phyloP scores from a whole-genome alignment of 108 stramenopile genomes.

The Pseudonitzschia pungens region DNA sequence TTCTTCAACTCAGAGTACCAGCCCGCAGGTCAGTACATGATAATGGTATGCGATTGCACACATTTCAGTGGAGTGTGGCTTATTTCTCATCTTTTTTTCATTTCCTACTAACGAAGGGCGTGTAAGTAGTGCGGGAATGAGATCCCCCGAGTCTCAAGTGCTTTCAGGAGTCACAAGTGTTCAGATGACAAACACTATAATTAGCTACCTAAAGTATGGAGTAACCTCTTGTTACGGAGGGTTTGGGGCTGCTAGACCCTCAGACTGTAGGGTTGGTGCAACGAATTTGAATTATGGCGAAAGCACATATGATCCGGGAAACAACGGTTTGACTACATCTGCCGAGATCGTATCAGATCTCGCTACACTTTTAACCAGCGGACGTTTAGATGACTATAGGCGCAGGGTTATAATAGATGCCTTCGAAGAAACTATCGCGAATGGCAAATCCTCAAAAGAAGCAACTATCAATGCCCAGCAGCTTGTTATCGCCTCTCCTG shows the following conservation, averaged over 20 bases:
- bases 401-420: constrained; percentile 7
- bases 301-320: constrained; percentile 10
- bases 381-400: constrained; percentile 12
- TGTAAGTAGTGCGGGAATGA: constrained; percentile 32
- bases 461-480: constrained; percentile 24
- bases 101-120: constrained; percentile 21
- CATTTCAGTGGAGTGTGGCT: neutral
- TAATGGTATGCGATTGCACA: neutral
- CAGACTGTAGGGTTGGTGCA: neutral
- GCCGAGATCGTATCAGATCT: constrained; percentile 49
- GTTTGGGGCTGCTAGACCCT: neutral
- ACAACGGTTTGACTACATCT: neutral
- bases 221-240: constrained; percentile 10
- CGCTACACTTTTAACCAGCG: constrained; percentile 25
- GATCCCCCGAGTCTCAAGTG: constrained; percentile 56
- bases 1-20: constrained; percentile 57
- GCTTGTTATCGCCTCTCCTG: constrained; percentile 44
- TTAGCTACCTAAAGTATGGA: constrained; percentile 57
- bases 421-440: neutral
- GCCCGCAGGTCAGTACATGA: constrained; percentile 22
- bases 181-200: constrained; percentile 43
- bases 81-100: neutral
- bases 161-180: constrained; percentile 40
- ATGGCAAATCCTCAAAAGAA: neutral
- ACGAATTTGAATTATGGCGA: neutral